Evolutionary conservation across 805 yeast species (phyloP).

Genomic region (Yamadazyma olivae): DNA sequence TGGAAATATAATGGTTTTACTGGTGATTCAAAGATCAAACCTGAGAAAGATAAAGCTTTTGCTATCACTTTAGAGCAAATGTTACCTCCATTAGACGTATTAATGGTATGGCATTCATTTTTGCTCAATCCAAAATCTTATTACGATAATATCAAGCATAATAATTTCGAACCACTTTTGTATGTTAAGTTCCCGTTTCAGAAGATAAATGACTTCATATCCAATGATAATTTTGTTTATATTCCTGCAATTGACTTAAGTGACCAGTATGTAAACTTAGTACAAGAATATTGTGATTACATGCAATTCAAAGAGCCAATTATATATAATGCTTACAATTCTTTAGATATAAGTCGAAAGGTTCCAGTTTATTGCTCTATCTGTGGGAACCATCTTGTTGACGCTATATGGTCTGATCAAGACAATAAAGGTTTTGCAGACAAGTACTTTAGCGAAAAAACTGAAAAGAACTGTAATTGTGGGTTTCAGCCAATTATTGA

Average conservation of each 20-base stretch:
- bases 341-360: no score
- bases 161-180: conserved; percentile 8
- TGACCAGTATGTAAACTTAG: no score
- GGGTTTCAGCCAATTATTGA: neutral
- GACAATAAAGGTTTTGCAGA: no score
- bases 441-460: no score
- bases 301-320: no score
- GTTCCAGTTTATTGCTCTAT: no score
- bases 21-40: no score
- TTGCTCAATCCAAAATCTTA: conserved; percentile 16
- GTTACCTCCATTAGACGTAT: conserved; percentile 20
- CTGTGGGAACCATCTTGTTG: no score
- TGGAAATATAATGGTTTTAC: neutral
- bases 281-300: no score
- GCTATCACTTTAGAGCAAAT: neutral
- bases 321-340: no score
- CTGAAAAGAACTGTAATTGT: neutral
- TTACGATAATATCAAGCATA: conserved; percentile 12
- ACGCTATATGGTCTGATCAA: no score
- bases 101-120: conserved; percentile 22
- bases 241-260: conserved; percentile 4
- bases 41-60: neutral
- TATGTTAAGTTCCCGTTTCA: conserved; percentile 17
- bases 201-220: conserved; percentile 7
- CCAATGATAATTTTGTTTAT: conserved; percentile 5